Base-by-base conservation (phyloP, 2,329 filamentous ascomycete genomes). In the Aspergillus viridinutans region DNA sequence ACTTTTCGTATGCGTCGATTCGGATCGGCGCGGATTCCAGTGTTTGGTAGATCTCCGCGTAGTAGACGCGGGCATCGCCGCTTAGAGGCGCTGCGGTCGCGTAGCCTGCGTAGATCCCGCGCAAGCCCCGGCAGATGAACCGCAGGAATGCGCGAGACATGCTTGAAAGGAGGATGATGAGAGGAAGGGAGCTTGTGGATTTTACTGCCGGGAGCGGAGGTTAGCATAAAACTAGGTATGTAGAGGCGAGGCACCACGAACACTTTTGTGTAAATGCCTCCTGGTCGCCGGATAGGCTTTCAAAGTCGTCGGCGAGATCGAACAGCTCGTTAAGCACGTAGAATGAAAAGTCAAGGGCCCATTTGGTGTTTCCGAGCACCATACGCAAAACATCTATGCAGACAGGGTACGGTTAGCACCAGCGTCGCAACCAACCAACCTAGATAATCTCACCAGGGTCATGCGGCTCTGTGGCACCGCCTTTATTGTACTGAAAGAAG, bases 311-410 rank as follows among this genome's bases (percentile, higher is more conserved):
- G 14, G 74, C 72, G 35, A 80, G 69, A 20, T 75, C 69, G 55
- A 79, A 74, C 42, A 87, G 69, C 29, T 82, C 80, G 62, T 83
- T 80, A 43, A 85, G 67, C 28, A 85, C 73, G 66, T 80, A 85
- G 21, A 80, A 75, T 58, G 81, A 78, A 52, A 86, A 78, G 60
- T 93, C 88, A 38, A 92, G 79, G 0, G 85, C 84, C 92, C 92
- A 97, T 67, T 84, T 87, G 3, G 89, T 85, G 54, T 91, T 88
- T 23, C 90, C 90, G 4, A 87, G 83, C 10, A 95, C 77, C 48
- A 87, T 84, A 43, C 86, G 84, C 2, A 93, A 83, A 12, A 90
- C 85, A 68, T 93, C 90, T 85, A 56, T 23, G 10, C 20, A 35
- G 12, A 12, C 14, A 49, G 10, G 10, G 26, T 20, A 8, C n/a